Evolutionary conservation across 257 asterid species (phyloP), one percentile per base, ranked within the genome.

Genomic region (Ilex asprella): DNA sequence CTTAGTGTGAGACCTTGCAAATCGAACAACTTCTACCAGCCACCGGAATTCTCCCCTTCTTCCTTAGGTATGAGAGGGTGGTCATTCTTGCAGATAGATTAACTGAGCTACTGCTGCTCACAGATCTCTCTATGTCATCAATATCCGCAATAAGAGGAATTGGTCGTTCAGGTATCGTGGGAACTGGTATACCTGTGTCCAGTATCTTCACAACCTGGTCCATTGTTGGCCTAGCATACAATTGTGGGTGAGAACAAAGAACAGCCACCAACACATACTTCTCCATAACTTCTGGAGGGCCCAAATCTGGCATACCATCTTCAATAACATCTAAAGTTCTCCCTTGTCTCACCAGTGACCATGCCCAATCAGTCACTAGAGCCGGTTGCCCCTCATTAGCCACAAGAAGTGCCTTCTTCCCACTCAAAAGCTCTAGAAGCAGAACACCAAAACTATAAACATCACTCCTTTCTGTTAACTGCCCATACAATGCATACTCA

Each of bases 141-240:
- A 46, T 46, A 14, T 46, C 13, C n/a, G 52, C 52, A 7, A 11
- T 46, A 11, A 46, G 13, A 46, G 52, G 52, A 10, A 46, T 46
- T 11, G 52, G 52, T 11, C 52, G 52, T 14, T 46, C 52, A 10
- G 52, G 52, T 10, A 46, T 46, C 4, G n/a, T 4, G 52, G 52
- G 52, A 46, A 46, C 52, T 46, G 52, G 52, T 14, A 46, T 10
- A 46, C 10, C 52, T 3, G 52, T 46, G 6, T 46, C 52, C 52
- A 46, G 3, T 6, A 46, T 46, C 52, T 46, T 46, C 52, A 46
- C 52, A 46, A 46, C 52, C 52, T 46, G 52, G 52, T 46, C 52
- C 52, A 46, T 46, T 46, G 52, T 46, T 46, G 52, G 52, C 52
- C 52, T 46, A 46, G 52, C 52, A 46, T 46, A 46, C 52, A 46